Percentiles rank a stretch among this genome's conserved stretches.
phyloP scores from a whole-genome alignment of 768 basidiomycete genomes.

The Russula foetens region DNA sequence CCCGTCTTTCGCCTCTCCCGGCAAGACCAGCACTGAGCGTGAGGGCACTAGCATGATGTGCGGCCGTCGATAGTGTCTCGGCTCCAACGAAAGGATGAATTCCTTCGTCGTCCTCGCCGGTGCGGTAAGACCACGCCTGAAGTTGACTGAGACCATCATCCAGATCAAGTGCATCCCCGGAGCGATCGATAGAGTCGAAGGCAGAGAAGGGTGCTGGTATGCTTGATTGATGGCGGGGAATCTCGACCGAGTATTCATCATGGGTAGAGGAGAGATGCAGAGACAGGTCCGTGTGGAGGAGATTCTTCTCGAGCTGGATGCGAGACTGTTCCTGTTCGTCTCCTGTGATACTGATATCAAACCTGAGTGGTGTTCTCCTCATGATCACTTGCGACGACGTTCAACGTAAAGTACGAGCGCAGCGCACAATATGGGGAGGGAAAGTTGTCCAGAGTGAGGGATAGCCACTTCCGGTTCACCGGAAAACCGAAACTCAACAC shows the following conservation, averaged over 20 bases:
- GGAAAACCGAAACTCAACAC: not conserved
- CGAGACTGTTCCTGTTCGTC: constrained; percentile 72
- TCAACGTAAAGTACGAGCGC: not conserved
- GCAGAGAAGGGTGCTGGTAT: constrained; percentile 43
- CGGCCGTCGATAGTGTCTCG: constrained; percentile 72
- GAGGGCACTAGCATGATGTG: constrained; percentile 84
- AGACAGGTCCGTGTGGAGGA: constrained; percentile 65
- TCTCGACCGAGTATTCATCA: constrained; percentile 49
- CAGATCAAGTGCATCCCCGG: constrained; percentile 47
- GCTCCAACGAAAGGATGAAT: constrained; percentile 53
- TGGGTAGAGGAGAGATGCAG: constrained; percentile 55
- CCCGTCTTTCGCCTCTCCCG: constrained; percentile 42
- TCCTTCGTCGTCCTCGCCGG: constrained; percentile 57
- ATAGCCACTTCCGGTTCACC: too few relatives aligned
- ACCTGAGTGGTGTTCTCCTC: constrained; percentile 8
- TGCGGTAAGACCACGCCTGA: constrained; percentile 31
- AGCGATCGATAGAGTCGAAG: constrained; percentile 54
- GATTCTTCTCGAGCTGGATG: constrained; percentile 70
- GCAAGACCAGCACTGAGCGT: constrained; percentile 81
- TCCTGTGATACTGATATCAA: constrained; percentile 51
- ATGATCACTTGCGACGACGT: not conserved
- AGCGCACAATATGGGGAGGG: not conserved
- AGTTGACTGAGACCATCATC: constrained; percentile 33
- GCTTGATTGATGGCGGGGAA: constrained; percentile 60
- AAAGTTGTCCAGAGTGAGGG: too few relatives aligned